phyloP scores from a whole-genome alignment of 805 yeast genomes.

The Kazachstania africana region DNA sequence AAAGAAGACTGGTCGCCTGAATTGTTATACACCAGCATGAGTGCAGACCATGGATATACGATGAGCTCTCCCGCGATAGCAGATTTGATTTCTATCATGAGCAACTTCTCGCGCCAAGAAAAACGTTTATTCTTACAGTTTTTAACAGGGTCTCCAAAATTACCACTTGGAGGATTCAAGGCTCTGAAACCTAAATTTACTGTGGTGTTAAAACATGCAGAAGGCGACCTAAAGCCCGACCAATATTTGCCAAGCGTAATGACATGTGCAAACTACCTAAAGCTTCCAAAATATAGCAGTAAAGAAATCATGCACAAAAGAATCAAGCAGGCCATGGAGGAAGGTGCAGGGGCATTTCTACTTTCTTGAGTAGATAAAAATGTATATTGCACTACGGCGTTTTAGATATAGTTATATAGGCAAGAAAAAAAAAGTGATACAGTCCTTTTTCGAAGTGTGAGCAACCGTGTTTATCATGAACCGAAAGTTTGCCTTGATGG shows the following conservation, averaged over 20 bases:
- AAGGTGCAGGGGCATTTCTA: constrained; percentile 82
- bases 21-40: constrained; percentile 47
- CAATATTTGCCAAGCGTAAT: constrained; percentile 90
- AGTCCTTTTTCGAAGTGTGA: too few relatives aligned
- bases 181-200: constrained; percentile 73
- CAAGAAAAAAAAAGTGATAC: too few relatives aligned
- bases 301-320: constrained; percentile 47
- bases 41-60: constrained; percentile 85
- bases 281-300: constrained; percentile 71
- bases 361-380: constrained; percentile 42
- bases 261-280: constrained; percentile 95
- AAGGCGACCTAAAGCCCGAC: constrained; percentile 54
- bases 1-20: constrained; percentile 79
- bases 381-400: too few relatives aligned
- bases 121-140: constrained; percentile 73
- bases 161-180: constrained; percentile 91
- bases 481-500: too few relatives aligned
- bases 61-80: constrained; percentile 55
- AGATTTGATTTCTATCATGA: constrained; percentile 50
- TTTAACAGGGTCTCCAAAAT: constrained; percentile 82
- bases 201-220: constrained; percentile 76
- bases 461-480: too few relatives aligned
- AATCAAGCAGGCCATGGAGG: constrained; percentile 60
- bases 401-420: too few relatives aligned
- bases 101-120: constrained; percentile 39